Percentiles rank a stretch among this genome's conserved stretches.
These are phyloP conservation scores for Coemansia sp. DNA, from an alignment of 192 early-diverging fungal genomes.

Conservation along the genomic window DNA sequence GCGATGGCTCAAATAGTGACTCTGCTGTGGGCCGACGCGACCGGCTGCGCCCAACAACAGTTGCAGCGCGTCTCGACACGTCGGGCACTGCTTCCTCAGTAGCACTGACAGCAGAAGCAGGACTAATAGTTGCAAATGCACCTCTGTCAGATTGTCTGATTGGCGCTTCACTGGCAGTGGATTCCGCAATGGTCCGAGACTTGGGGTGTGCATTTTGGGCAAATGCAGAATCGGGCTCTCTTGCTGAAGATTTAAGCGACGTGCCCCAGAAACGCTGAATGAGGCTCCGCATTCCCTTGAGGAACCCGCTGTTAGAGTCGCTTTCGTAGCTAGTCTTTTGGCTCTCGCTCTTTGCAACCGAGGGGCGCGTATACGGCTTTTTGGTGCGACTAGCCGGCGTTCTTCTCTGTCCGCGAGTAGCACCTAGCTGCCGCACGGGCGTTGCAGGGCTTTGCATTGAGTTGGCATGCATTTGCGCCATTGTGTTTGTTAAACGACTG, in stretches of 20 bases:
- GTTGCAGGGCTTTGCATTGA: slow-evolving; percentile 30
- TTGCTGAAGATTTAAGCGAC: slow-evolving; percentile 24
- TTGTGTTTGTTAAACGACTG: not conserved
- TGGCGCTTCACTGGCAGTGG: not conserved
- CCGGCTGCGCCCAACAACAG: slow-evolving; percentile 20
- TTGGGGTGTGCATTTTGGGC: slow-evolving; percentile 6
- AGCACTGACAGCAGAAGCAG: not conserved
- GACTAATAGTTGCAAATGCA: slow-evolving; percentile 1
- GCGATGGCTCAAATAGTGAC: slow-evolving; percentile 43
- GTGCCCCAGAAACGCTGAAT: slow-evolving; percentile 50
- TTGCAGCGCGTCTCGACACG: slow-evolving; percentile 20
- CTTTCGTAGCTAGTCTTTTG: slow-evolving; percentile 18
- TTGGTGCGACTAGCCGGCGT: slow-evolving; percentile 45
- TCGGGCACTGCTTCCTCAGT: not conserved
- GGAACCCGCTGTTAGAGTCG: slow-evolving; percentile 28
- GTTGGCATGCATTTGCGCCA: slow-evolving; percentile 28
- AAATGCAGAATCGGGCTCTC: slow-evolving; percentile 2
- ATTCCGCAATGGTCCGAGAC: not conserved
- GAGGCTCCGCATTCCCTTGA: slow-evolving; percentile 51
- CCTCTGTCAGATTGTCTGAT: not conserved
- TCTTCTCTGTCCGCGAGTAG: slow-evolving; percentile 34
- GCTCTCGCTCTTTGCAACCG: not conserved
- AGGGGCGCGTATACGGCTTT: slow-evolving; percentile 38
- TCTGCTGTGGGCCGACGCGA: slow-evolving; percentile 34
- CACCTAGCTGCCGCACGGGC: slow-evolving; percentile 38